Evolutionary conservation across 805 yeast species (phyloP).

Genomic region (Kregervanrija pseudodelftensis): DNA sequence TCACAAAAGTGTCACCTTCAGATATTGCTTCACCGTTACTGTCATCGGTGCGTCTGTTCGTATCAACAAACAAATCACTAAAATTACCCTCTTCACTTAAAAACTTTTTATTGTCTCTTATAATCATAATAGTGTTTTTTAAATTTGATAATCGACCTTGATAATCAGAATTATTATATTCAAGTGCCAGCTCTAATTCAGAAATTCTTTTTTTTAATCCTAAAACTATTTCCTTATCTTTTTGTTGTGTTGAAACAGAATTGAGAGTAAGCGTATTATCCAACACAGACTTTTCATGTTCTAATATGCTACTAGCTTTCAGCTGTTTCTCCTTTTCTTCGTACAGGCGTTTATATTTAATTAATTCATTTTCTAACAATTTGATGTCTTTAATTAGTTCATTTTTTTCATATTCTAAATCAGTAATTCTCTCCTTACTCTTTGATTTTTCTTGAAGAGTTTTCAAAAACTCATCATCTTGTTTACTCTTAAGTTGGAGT

Average conservation of each 20-base stretch:
- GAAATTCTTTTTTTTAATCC: constrained; percentile 7
- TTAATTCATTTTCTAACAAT: constrained; percentile 3
- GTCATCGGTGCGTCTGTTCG: constrained; percentile 1
- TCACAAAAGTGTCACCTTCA: constrained; percentile 10
- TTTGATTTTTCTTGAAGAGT: background rate
- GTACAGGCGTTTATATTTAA: constrained; percentile 2
- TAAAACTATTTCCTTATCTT: constrained; percentile 3
- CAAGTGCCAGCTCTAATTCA: constrained; percentile 13
- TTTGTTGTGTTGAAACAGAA: background rate
- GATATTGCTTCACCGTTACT: background rate
- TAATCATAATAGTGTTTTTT: constrained; percentile 15
- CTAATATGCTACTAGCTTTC: background rate
- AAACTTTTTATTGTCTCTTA: constrained; percentile 16
- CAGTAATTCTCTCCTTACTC: background rate
- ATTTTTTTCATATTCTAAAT: constrained; percentile 3
- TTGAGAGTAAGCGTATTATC: too few relatives aligned
- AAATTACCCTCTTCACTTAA: constrained; percentile 4
- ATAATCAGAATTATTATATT: constrained; percentile 10
- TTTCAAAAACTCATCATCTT: constrained; percentile 7
- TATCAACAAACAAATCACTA: background rate
- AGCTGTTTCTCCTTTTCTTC: background rate
- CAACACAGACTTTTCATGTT: too few relatives aligned
- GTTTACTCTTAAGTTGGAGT: constrained; percentile 1
- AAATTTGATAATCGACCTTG: constrained; percentile 13
- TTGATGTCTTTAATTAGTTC: constrained; percentile 2